A percentile compares a stretch with the other conserved stretches of the same genome.
Conservation (phyloP, 176 grass and related monocot genomes). For the Oryza coarctata region DNA sequence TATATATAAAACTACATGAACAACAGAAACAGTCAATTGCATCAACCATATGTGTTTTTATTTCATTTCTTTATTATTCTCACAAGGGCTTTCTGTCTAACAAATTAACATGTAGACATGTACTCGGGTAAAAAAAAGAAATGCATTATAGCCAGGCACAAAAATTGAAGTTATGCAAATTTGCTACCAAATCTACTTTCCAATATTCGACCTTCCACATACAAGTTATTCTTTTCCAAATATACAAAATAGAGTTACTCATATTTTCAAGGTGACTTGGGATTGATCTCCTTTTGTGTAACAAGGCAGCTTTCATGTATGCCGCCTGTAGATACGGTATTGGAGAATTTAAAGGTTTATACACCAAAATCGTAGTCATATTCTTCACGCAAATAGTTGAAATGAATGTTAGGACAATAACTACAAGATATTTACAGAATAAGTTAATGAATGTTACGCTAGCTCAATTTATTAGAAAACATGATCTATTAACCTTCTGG, state of each 20-base stretch:
- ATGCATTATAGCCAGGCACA: background rate
- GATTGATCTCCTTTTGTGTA: background rate
- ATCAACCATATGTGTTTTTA: background rate
- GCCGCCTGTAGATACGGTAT: background rate
- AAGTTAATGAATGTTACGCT: background rate
- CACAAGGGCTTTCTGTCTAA: background rate
- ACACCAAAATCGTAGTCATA: background rate
- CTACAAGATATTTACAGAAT: background rate
- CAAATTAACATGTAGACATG: background rate
- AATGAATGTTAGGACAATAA: background rate
- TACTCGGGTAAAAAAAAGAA: background rate
- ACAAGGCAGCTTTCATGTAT: background rate
- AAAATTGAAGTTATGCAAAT: background rate
- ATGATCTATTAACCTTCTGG: background rate
- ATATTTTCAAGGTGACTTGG: background rate
- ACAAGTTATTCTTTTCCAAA: background rate
- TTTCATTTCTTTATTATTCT: background rate
- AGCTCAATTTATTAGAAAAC: background rate
- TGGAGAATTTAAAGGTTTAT: background rate
- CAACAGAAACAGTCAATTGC: background rate
- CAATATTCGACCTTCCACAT: background rate
- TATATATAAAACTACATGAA: constrained; percentile 1
- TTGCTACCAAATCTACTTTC: background rate
- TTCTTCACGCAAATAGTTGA: background rate
- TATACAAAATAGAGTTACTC: background rate